These are phyloP conservation scores for Populus tomentosa DNA, from an alignment of 441 rosid species.

Conservation along the genomic window DNA sequence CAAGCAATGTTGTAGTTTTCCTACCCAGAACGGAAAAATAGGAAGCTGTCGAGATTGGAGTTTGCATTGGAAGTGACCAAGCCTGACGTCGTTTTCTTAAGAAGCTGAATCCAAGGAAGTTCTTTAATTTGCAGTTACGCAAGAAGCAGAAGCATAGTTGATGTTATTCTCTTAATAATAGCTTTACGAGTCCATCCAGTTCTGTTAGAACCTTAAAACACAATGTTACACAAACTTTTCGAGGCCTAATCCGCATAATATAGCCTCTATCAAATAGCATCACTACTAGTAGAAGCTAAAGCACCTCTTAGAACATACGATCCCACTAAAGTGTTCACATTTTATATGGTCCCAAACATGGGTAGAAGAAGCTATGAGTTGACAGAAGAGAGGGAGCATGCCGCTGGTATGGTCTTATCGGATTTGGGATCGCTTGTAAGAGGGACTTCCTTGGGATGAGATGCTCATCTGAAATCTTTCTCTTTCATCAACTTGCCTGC, in stretches of 20 bases:
- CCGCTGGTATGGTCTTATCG: conserved; percentile 22
- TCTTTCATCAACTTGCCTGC: conserved; percentile 44
- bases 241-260: background rate
- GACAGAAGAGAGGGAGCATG: conserved; percentile 88
- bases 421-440: conserved; percentile 52
- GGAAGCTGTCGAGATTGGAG: too few relatives aligned
- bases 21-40: too few relatives aligned
- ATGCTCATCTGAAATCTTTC: conserved; percentile 27
- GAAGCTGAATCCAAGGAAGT: too few relatives aligned
- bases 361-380: conserved; percentile 12
- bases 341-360: background rate
- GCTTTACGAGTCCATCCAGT: background rate
- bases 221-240: background rate
- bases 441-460: conserved; percentile 36
- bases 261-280: background rate
- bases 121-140: too few relatives aligned
- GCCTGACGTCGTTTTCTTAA: background rate
- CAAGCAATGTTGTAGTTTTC: too few relatives aligned
- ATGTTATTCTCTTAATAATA: background rate
- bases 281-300: background rate
- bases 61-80: background rate
- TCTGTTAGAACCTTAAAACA: background rate
- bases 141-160: background rate
- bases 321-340: background rate
- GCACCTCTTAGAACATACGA: background rate